These are phyloP conservation scores for Thuja plicata DNA, from an alignment of 83 land plant genomes.

Conservation along the genomic window DNA sequence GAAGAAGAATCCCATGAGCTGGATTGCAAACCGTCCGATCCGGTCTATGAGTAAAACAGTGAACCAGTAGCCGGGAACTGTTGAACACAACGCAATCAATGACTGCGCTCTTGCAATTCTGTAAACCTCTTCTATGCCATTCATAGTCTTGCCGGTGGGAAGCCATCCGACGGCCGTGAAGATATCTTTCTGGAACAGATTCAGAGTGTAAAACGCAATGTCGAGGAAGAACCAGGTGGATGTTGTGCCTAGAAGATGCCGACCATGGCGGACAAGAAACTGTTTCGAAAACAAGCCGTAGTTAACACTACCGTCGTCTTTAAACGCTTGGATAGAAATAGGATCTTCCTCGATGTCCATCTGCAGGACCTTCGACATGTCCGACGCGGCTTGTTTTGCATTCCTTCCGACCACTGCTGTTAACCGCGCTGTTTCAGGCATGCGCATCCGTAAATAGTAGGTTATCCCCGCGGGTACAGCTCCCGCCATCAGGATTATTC, in stretches of 20 bases:
- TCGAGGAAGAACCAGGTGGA: conserved; percentile 23
- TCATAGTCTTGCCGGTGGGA: conserved; percentile 15
- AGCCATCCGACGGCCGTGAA: conserved; percentile 26
- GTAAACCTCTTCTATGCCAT: conserved; percentile 11
- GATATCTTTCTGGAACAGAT: conserved; percentile 27
- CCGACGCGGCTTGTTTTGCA: too few relatives aligned
- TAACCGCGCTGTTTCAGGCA: too few relatives aligned
- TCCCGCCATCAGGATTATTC: too few relatives aligned
- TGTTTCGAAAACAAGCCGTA: not conserved
- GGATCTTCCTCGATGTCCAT: too few relatives aligned
- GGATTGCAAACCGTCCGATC: conserved; percentile 17
- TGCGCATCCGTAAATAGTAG: too few relatives aligned
- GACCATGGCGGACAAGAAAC: conserved; percentile 12
- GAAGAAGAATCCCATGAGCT: conserved; percentile 20
- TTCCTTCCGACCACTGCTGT: too few relatives aligned
- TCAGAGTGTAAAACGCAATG: conserved; percentile 16
- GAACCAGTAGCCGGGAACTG: conserved; percentile 42
- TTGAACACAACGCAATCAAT: conserved; percentile 21
- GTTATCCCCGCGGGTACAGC: too few relatives aligned
- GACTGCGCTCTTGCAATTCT: conserved; percentile 25
- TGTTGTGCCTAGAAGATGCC: conserved; percentile 18
- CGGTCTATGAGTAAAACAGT: not conserved
- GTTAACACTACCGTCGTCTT: too few relatives aligned
- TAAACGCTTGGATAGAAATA: too few relatives aligned
- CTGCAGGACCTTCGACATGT: too few relatives aligned